phyloP scores from a whole-genome alignment of 176 grass and related monocot species.

The Carex parvula region DNA sequence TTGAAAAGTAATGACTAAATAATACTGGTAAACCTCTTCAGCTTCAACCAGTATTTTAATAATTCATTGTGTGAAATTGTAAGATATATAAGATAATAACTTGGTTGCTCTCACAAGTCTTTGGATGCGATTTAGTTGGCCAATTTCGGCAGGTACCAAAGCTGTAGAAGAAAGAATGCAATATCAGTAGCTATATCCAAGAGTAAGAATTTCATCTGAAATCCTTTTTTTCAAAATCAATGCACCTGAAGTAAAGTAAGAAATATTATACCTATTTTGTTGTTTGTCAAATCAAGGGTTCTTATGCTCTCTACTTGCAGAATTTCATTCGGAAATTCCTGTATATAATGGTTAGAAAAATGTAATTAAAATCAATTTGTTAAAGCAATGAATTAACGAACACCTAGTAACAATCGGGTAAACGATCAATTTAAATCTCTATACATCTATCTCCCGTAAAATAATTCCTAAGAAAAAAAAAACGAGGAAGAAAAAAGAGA shows the following conservation, averaged over 20 bases:
- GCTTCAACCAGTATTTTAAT: background rate
- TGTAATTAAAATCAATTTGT: background rate
- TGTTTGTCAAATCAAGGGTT: constrained; percentile 96
- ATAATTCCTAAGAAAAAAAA: background rate
- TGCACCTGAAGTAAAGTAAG: background rate
- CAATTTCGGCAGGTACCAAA: constrained; percentile 58
- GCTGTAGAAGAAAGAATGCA: constrained; percentile 45
- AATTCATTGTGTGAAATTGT: constrained; percentile 19
- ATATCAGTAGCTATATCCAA: constrained; percentile 27
- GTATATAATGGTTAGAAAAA: constrained; percentile 29
- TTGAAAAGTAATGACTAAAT: background rate
- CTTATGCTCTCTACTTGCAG: constrained; percentile 77
- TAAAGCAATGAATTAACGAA: background rate
- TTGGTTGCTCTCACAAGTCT: constrained; percentile 63
- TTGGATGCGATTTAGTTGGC: constrained; percentile 75
- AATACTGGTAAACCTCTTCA: background rate
- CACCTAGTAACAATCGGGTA: background rate
- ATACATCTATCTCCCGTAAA: background rate
- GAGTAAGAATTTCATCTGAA: constrained; percentile 13
- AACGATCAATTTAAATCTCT: background rate
- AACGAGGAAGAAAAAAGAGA: background rate
- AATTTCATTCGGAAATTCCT: constrained; percentile 82
- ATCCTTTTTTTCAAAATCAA: background rate
- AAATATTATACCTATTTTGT: constrained; percentile 71
- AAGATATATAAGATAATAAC: constrained; percentile 24